Base-by-base conservation (phyloP, 1,284 basidiomycete species). In the Pulveroboletus ridleyi region DNA sequence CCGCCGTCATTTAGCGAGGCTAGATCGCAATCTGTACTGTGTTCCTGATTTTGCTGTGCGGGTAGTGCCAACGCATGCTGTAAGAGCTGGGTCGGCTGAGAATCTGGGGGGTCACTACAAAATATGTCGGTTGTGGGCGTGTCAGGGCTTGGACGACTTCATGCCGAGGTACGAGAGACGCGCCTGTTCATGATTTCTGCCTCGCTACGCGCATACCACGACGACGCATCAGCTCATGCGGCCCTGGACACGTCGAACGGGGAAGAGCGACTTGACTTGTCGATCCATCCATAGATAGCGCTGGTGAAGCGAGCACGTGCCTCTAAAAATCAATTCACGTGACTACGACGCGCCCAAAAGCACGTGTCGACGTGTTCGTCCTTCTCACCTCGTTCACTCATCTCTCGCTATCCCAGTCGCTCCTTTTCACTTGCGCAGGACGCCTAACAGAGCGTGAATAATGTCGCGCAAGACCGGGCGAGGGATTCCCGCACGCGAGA, bases 71-170 rank as follows among this genome's bases (percentile, higher is more conserved):
- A 62, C n/a, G 75, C 75, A 64, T 78, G 66, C 50, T 78, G 73
- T 68, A 79, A 66, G 35, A 79, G 67, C n/a, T 78, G 76, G 50
- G 74, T 72, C 18, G 74, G 67, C n/a, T 76, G 75, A 46, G 77
- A 77, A 42, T 56, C 58, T 54, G 47, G 22, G 18, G 57, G 47
- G 59, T 69, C 76, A 62, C 76, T 78, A 61, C 62, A 64, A 67
- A 60, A 50, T 47, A 62, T 63, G 42, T 56, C n/a, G 56, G 54
- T 41, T 35, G 33, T 33, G 46, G 17, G 44, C 29, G 42, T 50
- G 66, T 74, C 60, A 75, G 66, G 62, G 42, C 55, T 60, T 61
- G 56, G 63, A 59, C 49, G n/a, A 61, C 55, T 62, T 53, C 25
- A 49, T 46, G 50, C 42, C 55, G 49, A 65, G 61, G 35, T 62